Evolutionary conservation across 257 asterid species (phyloP), one percentile per base, ranked within the genome.

Genomic region (Rehmannia glutinosa): DNA sequence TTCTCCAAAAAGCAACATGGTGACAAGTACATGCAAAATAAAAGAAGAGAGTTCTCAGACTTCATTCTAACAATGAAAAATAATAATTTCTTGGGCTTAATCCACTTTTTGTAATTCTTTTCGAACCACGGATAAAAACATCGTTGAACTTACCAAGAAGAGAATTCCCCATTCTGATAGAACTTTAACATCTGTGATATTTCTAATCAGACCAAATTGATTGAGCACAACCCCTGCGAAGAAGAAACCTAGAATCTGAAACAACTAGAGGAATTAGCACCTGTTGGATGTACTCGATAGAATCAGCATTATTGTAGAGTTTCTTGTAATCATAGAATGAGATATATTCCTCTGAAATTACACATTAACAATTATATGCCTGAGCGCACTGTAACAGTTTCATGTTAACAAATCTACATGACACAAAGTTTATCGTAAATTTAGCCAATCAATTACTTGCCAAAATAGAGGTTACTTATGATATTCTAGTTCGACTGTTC

Each of bases 151-250:
- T 77, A 94, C 99, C 97, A 94, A 78, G 81, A 94, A 94, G 58
- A 94, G 96, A 79, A 94, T 94, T 69, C 99, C 99, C 99, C 99
- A 94, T 80, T 94, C 99, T 10, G 99, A 94, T n/a, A 94, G 87
- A 81, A 91, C 74, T 83, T 94, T 91, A 75, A 91, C 89, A 79
- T 94, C 99, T 2, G 71, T 91, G 68, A 94, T 77, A 86, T 94
- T 94, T 76, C 92, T 85, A 72, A 94, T 91, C 68, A 87, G 77
- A 73, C 99, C 99, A 68, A 94, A 70, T 59, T 88, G 99, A 78
- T 91, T 94, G 73, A 94, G 97, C 77, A 94, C 97, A 66, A 94
- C 86, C 66, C 99, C 99, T 30, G 97, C 97, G 64, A 83, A 94
- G 90, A 94, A 94, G 87, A 94, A 94, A 73, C 99, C 99, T 61